Percentiles rank a stretch among this genome's conserved stretches.
phyloP scores from a whole-genome alignment of 2,329 filamentous ascomycete species.

The Ophiostoma tasmaniense region DNA sequence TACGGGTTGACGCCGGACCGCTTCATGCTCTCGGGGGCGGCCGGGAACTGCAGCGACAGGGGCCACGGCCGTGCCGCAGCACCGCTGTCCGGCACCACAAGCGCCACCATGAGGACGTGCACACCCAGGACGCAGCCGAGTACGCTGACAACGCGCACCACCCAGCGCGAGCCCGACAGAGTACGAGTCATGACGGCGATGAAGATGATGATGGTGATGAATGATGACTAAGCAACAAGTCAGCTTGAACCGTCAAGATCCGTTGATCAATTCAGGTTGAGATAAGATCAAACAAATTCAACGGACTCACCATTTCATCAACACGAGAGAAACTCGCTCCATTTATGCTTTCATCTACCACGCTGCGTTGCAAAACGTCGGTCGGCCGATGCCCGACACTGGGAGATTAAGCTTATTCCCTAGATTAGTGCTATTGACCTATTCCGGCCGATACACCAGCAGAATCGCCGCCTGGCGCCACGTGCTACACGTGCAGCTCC shows the following conservation, averaged over 20 bases:
- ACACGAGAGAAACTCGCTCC: not conserved
- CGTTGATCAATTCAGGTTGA: not conserved
- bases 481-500: not conserved
- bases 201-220: not conserved
- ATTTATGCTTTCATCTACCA: not conserved
- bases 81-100: not conserved
- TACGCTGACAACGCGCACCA: constrained; percentile 10
- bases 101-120: constrained; percentile 8
- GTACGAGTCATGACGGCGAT: not conserved
- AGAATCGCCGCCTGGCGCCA: not conserved
- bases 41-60: constrained; percentile 11
- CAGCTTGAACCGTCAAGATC: not conserved
- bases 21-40: constrained; percentile 8
- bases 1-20: constrained; percentile 4
- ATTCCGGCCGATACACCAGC: constrained; percentile 2
- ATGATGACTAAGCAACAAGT: not conserved
- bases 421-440: not conserved
- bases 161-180: constrained; percentile 11
- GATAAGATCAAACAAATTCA: not conserved
- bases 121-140: constrained; percentile 14
- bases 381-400: not conserved
- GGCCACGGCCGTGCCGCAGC: constrained; percentile 11
- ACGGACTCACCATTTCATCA: not conserved
- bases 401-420: not conserved
- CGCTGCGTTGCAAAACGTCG: not conserved